A percentile compares a stretch with the other conserved stretches of the same genome.
phyloP scores from a whole-genome alignment of 2,329 filamentous ascomycete species.

The Sclerotiophoma versabilis region DNA sequence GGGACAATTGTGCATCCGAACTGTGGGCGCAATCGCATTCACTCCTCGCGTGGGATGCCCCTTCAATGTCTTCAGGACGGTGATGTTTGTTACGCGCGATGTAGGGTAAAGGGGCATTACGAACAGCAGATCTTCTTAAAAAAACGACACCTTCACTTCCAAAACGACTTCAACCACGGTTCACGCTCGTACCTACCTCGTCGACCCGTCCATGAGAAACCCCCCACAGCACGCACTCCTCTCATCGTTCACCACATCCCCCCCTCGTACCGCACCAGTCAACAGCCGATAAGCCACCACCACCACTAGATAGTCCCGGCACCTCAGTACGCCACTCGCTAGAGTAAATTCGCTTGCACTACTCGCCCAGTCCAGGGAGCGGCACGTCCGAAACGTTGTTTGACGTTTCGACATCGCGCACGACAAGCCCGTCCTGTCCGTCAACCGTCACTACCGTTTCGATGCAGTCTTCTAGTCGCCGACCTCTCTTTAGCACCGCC shows the following conservation, averaged over 20 bases:
- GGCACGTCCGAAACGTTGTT: conserved; percentile 17
- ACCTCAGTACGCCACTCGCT: conserved; percentile 1
- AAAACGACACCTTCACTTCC: background rate
- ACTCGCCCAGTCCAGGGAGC: conserved; percentile 18
- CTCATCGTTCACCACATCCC: conserved; percentile 2
- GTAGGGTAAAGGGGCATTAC: conserved; percentile 2
- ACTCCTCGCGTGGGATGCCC: background rate
- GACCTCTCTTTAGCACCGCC: conserved; percentile 1
- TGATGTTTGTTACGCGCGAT: background rate
- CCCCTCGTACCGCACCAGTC: background rate
- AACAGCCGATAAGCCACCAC: background rate
- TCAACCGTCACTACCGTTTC: conserved; percentile 20
- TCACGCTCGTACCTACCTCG: background rate
- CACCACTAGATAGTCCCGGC: background rate
- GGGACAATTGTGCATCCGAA: background rate
- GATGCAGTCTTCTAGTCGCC: conserved; percentile 16
- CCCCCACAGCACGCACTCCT: background rate
- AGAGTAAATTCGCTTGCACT: conserved; percentile 1
- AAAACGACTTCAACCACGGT: conserved; percentile 8
- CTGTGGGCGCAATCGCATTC: background rate
- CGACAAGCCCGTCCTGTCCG: conserved; percentile 2
- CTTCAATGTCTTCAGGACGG: background rate
- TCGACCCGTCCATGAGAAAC: background rate
- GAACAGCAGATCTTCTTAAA: background rate
- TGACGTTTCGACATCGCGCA: conserved; percentile 14